Percentiles rank a stretch among this genome's conserved stretches.
phyloP scores from a whole-genome alignment of 2,329 filamentous ascomycete genomes.

The Arthrocladium fulminans region DNA sequence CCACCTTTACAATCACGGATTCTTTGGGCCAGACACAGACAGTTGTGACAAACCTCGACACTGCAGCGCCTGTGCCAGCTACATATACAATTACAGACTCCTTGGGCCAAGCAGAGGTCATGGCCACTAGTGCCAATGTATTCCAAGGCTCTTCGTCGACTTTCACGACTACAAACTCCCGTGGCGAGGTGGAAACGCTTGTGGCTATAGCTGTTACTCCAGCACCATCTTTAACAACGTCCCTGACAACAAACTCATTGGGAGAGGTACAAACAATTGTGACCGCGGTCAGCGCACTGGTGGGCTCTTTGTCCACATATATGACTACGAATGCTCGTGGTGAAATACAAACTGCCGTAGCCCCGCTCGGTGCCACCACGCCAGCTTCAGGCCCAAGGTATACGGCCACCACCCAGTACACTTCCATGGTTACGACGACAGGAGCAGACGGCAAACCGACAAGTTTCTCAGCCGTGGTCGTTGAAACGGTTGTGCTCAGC shows the following conservation, averaged over 20 bases:
- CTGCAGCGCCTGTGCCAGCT: background rate
- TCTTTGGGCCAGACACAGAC: background rate
- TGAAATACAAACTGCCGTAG: background rate
- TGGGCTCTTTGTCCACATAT: background rate
- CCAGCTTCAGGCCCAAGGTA: background rate
- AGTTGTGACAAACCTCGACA: background rate
- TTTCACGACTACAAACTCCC: background rate
- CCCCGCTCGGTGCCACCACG: background rate
- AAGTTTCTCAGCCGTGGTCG: conserved; percentile 7
- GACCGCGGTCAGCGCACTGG: background rate
- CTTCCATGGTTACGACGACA: conserved; percentile 1
- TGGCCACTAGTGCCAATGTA: background rate
- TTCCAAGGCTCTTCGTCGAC: background rate
- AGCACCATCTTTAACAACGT: background rate
- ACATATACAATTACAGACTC: background rate
- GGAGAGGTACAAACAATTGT: background rate
- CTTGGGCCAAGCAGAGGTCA: background rate
- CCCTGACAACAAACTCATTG: background rate
- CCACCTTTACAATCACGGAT: background rate
- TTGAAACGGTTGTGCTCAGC: conserved; percentile 1
- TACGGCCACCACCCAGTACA: conserved; percentile 6
- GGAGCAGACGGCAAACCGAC: background rate
- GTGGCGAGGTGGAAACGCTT: background rate
- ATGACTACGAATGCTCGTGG: background rate
- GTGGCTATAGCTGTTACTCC: background rate